Evolutionary conservation across 192 early-diverging fungal species (phyloP).

Genomic region (Mortierella antarctica): DNA sequence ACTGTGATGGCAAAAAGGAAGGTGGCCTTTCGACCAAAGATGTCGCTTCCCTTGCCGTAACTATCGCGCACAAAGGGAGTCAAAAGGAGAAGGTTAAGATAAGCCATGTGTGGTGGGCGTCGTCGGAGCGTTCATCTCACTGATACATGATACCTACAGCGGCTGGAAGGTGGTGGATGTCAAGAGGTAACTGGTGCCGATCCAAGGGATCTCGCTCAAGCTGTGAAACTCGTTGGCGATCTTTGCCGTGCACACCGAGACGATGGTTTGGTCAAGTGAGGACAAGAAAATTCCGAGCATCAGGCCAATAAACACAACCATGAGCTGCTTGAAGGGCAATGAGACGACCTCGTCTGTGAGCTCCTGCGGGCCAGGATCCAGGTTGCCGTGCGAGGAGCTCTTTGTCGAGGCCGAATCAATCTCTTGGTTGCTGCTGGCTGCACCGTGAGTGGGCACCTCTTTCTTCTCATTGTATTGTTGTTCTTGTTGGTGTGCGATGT

Average conservation of each 20-base stretch:
- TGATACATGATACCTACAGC: constrained; percentile 31
- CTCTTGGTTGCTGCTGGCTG: not conserved
- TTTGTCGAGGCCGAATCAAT: constrained; percentile 6
- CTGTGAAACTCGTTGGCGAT: constrained; percentile 75
- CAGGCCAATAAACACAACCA: constrained; percentile 55
- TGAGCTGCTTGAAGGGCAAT: constrained; percentile 34
- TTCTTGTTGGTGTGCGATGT: not conserved
- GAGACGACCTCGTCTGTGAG: not conserved
- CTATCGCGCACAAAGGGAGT: constrained; percentile 26
- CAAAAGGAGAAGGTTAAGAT: not conserved
- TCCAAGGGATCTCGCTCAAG: constrained; percentile 66
- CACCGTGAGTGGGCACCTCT: not conserved
- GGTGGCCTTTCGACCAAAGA: constrained; percentile 79
- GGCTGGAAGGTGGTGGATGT: constrained; percentile 77
- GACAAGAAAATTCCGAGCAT: constrained; percentile 70
- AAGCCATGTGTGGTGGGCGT: no score
- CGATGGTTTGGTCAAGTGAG: constrained; percentile 82
- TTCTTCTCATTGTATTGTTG: not conserved
- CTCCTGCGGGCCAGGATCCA: constrained; percentile 15
- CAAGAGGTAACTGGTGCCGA: constrained; percentile 77
- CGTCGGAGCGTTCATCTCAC: not conserved
- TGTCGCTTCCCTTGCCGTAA: constrained; percentile 80
- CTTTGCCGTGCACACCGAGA: constrained; percentile 70
- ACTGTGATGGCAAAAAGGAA: constrained; percentile 70
- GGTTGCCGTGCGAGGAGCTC: constrained; percentile 14